Conservation (phyloP, 768 basidiomycete species). For the Aureoboletus auriporus region DNA sequence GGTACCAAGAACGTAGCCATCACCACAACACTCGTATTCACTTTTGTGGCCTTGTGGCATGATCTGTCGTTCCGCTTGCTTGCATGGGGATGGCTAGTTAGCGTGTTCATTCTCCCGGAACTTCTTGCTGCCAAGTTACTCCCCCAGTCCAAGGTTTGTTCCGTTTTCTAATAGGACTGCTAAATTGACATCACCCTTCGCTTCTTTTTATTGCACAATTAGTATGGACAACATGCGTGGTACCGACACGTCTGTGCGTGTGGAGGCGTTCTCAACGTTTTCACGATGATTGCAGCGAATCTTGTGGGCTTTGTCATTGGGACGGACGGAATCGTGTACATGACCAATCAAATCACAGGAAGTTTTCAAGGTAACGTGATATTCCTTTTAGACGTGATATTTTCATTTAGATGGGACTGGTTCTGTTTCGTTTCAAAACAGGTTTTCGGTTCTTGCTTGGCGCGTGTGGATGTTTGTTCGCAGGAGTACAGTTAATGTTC, state of each 20-base stretch:
- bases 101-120: slow-evolving; percentile 87
- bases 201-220: slow-evolving; percentile 5
- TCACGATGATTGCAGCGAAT: slow-evolving; percentile 91
- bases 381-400: neutral
- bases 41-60: slow-evolving; percentile 98
- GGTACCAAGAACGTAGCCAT: slow-evolving; percentile 55
- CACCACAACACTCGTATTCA: slow-evolving; percentile 79
- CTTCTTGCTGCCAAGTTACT: slow-evolving; percentile 57
- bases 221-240: slow-evolving; percentile 74
- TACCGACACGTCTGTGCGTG: slow-evolving; percentile 82
- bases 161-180: neutral
- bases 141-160: slow-evolving; percentile 56
- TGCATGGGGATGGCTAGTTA: slow-evolving; percentile 96
- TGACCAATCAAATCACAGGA: slow-evolving; percentile 58
- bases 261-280: slow-evolving; percentile 78
- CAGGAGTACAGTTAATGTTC: slow-evolving; percentile 90
- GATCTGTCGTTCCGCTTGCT: slow-evolving; percentile 84
- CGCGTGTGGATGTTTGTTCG: slow-evolving; percentile 65
- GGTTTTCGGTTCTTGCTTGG: slow-evolving; percentile 63
- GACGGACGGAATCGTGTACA: slow-evolving; percentile 68
- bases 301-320: slow-evolving; percentile 94
- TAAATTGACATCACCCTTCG: neutral
- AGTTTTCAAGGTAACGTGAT: slow-evolving; percentile 55
- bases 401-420: neutral
- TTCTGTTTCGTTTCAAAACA: slow-evolving; percentile 21